phyloP scores from a whole-genome alignment of 495 filamentous ascomycete species.

The Pyrenopolyporus hunteri region DNA sequence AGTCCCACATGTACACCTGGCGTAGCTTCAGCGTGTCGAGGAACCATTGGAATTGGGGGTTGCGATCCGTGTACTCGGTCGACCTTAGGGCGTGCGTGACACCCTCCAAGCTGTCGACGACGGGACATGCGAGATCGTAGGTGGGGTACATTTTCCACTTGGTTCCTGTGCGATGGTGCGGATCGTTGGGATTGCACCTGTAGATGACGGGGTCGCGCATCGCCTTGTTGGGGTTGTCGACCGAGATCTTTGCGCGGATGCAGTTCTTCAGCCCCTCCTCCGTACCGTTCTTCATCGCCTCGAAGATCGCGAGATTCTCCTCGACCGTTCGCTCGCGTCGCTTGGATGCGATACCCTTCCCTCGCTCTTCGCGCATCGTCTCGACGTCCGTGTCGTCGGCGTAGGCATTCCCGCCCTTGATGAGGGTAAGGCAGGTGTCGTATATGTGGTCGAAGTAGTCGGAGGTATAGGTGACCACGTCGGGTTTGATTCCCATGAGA shows the following conservation, averaged over 20 bases:
- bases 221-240: slow-evolving; percentile 82
- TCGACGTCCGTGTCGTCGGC: slow-evolving; percentile 89
- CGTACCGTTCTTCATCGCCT: slow-evolving; percentile 85
- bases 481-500: slow-evolving; percentile 84
- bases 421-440: slow-evolving; percentile 74
- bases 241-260: slow-evolving; percentile 87
- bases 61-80: slow-evolving; percentile 96
- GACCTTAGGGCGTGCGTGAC: slow-evolving; percentile 95
- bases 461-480: slow-evolving; percentile 77
- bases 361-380: slow-evolving; percentile 80
- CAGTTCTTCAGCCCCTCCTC: slow-evolving; percentile 79
- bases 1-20: slow-evolving; percentile 95
- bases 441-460: slow-evolving; percentile 93
- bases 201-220: slow-evolving; percentile 95
- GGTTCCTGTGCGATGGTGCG: slow-evolving; percentile 86
- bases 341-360: slow-evolving; percentile 74
- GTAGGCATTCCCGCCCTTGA: slow-evolving; percentile 85
- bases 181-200: slow-evolving; percentile 75
- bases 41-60: slow-evolving; percentile 98
- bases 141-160: slow-evolving; percentile 96
- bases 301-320: slow-evolving; percentile 79
- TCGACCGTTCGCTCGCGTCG: slow-evolving; percentile 78
- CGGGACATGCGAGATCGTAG: slow-evolving; percentile 92
- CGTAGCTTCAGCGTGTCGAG: slow-evolving; percentile 83
- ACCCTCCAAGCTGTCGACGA: slow-evolving; percentile 88